Evolutionary conservation across 257 asterid species (phyloP).

Genomic region (Rehmannia glutinosa): DNA sequence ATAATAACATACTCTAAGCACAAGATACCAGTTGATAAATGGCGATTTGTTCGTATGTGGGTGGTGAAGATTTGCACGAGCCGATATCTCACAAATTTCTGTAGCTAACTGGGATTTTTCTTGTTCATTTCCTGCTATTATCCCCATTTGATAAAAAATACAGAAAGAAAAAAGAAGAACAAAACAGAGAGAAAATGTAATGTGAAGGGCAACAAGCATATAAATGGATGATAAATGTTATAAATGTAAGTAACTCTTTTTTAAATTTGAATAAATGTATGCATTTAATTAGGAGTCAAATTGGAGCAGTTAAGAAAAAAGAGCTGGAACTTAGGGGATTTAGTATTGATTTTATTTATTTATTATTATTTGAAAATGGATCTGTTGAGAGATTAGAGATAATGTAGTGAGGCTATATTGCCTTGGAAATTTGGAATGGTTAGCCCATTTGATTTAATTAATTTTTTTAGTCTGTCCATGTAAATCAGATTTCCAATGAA

Average conservation of each 20-base stretch:
- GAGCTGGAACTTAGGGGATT: constrained; percentile 37
- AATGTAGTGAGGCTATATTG: too few species aligned
- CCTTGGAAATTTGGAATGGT: constrained; percentile 4
- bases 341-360: neutral
- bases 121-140: constrained; percentile 27
- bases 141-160: constrained; percentile 22
- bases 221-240: constrained; percentile 23
- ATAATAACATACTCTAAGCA: constrained; percentile 47
- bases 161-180: neutral
- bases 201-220: constrained; percentile 8
- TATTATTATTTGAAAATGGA: constrained; percentile 25
- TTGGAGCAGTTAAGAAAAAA: constrained; percentile 67
- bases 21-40: constrained; percentile 65
- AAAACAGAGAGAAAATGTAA: neutral
- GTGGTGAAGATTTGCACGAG: constrained; percentile 31
- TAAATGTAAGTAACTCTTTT: neutral
- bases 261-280: constrained; percentile 25
- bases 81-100: constrained; percentile 46
- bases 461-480: constrained; percentile 4
- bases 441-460: constrained; percentile 9
- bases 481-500: constrained; percentile 23
- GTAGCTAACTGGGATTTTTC: constrained; percentile 47
- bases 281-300: constrained; percentile 38
- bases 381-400: too few species aligned
- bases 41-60: constrained; percentile 15